Evolutionary conservation across 768 basidiomycete species (phyloP), one percentile per base, ranked within the genome.

Genomic region (Trametes cinnabarina): DNA sequence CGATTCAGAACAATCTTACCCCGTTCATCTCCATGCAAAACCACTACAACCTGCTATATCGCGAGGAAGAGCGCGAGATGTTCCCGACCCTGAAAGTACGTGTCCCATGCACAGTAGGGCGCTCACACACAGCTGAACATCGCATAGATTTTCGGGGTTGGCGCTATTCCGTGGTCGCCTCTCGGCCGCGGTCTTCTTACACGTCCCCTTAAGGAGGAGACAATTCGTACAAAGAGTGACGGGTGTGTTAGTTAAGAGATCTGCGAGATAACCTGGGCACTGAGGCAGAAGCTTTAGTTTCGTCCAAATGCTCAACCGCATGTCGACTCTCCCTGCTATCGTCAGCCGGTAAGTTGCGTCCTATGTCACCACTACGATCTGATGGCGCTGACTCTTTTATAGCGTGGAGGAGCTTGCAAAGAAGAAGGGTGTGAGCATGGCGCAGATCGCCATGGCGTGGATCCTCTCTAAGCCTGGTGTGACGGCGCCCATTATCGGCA

Each of bases 21-120:
- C 80, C 79, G 1, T 85, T 86, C 71, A 80, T 84, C 70, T 80
- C 80, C 11, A 85, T 86, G 83, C 83, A 86, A 69, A 83, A 85
- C 69, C 78, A 81, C 63, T 79, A 85, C 66, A 78, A 67, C 55
- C 72, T 82, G 9, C 43, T 82, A 40, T 85, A 86, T 64, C 77
- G 84, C 44, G 85, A 86, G 65, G 84, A 86, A 65, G 84, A 83
- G 62, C 74, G 76, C 17, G 80, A 81, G 64, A 81, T 82, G 80
- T 78, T 83, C 61, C 83, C 84, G 0, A 72, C 72, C 8, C 66
- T 78, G 40, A 69, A 72, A 15, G 68, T 35, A n/a, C 6, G 39
- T 40, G 39, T 10, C 39, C 39, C n/a, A n/a, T n/a, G 15, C 39
- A 15, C 39, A 5, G 14, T 15, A 11, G 6, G 17, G 10, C 15